phyloP scores from a whole-genome alignment of 768 basidiomycete species.

The Ephemerocybe angulata region DNA sequence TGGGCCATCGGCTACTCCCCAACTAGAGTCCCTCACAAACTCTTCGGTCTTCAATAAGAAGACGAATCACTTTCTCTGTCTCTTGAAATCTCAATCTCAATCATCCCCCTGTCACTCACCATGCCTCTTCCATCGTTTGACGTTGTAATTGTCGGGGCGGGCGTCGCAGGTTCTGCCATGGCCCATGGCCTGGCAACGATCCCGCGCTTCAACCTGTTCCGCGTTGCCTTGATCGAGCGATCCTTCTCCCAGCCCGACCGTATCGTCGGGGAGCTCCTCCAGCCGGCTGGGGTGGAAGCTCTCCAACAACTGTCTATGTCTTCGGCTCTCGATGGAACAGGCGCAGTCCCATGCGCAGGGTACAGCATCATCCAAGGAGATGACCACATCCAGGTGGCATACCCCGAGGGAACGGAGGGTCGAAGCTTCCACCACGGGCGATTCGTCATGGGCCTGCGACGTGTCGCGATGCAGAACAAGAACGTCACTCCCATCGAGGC shows the following conservation, averaged over 20 bases:
- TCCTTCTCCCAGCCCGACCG: conserved; percentile 91
- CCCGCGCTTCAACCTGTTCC: conserved; percentile 52
- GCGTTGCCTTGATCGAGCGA: conserved; percentile 86
- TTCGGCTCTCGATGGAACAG: conserved; percentile 77
- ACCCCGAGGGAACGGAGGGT: conserved; percentile 70
- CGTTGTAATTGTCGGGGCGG: conserved; percentile 87
- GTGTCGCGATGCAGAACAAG: conserved; percentile 51
- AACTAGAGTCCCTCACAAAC: too few relatives aligned
- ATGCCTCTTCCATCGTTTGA: too few relatives aligned
- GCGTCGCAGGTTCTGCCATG: conserved; percentile 83
- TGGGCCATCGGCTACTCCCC: too few relatives aligned
- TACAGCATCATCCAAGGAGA: conserved; percentile 76
- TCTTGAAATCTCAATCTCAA: too few relatives aligned
- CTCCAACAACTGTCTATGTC: conserved; percentile 75
- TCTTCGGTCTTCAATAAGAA: too few relatives aligned
- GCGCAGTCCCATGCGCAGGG: conserved; percentile 75
- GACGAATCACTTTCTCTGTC: too few relatives aligned
- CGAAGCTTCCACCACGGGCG: conserved; percentile 92
- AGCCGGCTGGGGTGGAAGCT: conserved; percentile 84
- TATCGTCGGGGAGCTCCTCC: conserved; percentile 95
- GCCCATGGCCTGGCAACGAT: conserved; percentile 77
- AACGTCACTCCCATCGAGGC: conserved; percentile 83
- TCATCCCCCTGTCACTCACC: too few relatives aligned
- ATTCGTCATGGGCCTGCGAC: conserved; percentile 77
- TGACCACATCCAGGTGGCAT: conserved; percentile 81